Base-by-base conservation (phyloP, 2,329 filamentous ascomycete genomes). In the Talaromyces sp. region DNA sequence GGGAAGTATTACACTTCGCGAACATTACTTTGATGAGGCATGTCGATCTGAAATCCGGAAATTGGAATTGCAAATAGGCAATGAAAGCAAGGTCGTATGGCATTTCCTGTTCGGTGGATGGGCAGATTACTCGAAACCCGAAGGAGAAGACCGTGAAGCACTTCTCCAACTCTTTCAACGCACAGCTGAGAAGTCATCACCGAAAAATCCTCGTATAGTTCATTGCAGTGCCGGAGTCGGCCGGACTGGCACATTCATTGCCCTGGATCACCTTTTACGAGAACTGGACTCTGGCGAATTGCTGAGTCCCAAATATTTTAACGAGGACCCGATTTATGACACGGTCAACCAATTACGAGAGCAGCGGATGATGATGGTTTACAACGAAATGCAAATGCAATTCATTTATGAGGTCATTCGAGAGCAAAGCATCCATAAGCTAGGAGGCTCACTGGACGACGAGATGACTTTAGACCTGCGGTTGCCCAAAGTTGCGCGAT, bases 321-420 rank as follows among this genome's bases (percentile, higher is more conserved):
- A 79, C 43, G 68, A 74, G 25, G 92, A 97, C 66, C 82, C 88
- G 2, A 81, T 99, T 40, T 89, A 86, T 63, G 81, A 88, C 17
- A 88, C 89, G 0, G 92, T 99, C 56, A 88, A 96, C 66, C 75
- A 78, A 60, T 80, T 99, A 57, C 84, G 94, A 45, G 84, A 93
- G 72, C 94, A 99, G 78, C 84, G 94, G 17, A 89, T 90, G 77
- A 89, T 87, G 75, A 99, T 99, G 94, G 94, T 99, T 5, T 94
- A 97, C 75, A 87, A 89, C 46, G 89, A 93, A 65, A 72, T 81
- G 50, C 94, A 99, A 71, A 94, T 89, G 67, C 75, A 84, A 37
- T 97, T 97, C 71, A 83, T 99, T 58, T 97, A 99, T 75, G 85
- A 91, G 67, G 89, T 95, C 1, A 73, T 97, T 66, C 83, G 85